phyloP scores from a whole-genome alignment of 306 rosid genomes.

The Alnus glutinosa region DNA sequence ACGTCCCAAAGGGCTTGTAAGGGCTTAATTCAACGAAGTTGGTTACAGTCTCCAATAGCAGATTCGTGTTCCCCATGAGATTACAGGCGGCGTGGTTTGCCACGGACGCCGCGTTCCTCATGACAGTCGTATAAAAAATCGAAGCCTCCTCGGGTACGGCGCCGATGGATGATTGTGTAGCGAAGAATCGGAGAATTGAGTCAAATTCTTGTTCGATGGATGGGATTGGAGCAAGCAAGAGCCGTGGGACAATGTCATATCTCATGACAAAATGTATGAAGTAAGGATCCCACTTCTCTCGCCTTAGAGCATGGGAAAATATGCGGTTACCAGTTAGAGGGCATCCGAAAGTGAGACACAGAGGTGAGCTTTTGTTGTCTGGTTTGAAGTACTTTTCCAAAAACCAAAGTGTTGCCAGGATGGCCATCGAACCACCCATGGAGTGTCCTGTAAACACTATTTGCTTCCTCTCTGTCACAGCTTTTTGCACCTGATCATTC shows the following conservation, averaged over 20 bases:
- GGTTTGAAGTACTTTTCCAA: constrained; percentile 36
- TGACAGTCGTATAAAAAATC: constrained; percentile 42
- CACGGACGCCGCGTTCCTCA: constrained; percentile 51
- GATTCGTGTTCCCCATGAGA: constrained; percentile 72
- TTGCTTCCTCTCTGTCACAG: constrained; percentile 28
- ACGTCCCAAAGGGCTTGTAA: constrained; percentile 82
- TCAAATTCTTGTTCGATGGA: constrained; percentile 28
- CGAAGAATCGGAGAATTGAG: constrained; percentile 36
- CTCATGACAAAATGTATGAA: constrained; percentile 64
- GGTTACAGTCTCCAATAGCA: constrained; percentile 49
- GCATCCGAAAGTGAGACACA: constrained; percentile 76
- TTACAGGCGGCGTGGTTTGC: constrained; percentile 63
- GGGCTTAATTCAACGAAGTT: constrained; percentile 62
- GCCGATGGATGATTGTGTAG: constrained; percentile 8
- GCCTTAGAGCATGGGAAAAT: constrained; percentile 71
- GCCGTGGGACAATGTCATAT: constrained; percentile 69
- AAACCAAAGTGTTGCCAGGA: constrained; percentile 62
- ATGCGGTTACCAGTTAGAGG: constrained; percentile 71
- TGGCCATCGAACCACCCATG: constrained; percentile 63
- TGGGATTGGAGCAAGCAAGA: constrained; percentile 61
- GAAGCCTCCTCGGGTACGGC: not conserved
- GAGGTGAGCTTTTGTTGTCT: constrained; percentile 1
- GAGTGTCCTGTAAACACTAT: constrained; percentile 78
- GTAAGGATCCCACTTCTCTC: constrained; percentile 67
- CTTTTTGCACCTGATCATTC: constrained; percentile 44